phyloP scores from a whole-genome alignment of 176 grass and related monocot species.

The Otatea glauca region DNA sequence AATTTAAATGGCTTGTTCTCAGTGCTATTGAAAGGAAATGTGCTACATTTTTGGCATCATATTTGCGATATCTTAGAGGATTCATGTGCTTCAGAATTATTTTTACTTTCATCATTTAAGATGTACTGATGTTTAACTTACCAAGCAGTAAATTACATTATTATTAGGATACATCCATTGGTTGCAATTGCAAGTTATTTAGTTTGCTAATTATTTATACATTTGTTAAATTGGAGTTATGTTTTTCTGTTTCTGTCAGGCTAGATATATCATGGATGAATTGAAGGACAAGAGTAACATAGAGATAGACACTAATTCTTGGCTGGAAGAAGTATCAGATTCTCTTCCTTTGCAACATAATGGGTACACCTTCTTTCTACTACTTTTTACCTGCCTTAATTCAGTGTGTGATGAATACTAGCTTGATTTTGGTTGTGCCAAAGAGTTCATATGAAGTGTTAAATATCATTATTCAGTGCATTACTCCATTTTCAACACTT shows the following conservation, averaged over 20 bases:
- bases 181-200: slow-evolving; percentile 8
- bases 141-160: slow-evolving; percentile 12
- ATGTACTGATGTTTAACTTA: slow-evolving; percentile 11
- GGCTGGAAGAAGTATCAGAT: slow-evolving; percentile 39
- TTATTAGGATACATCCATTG: slow-evolving; percentile 10
- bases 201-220: neutral
- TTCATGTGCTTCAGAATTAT: neutral
- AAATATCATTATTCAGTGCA: slow-evolving; percentile 11
- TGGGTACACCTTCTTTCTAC: slow-evolving; percentile 52
- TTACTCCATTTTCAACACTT: slow-evolving; percentile 18
- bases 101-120: slow-evolving; percentile 15
- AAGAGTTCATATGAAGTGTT: slow-evolving; percentile 23
- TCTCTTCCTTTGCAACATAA: slow-evolving; percentile 60
- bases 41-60: neutral
- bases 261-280: slow-evolving; percentile 74
- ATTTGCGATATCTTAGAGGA: neutral
- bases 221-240: slow-evolving; percentile 2
- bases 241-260: slow-evolving; percentile 51
- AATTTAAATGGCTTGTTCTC: neutral
- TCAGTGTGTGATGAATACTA: neutral
- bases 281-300: slow-evolving; percentile 70
- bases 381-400: slow-evolving; percentile 5
- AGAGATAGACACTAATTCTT: slow-evolving; percentile 58
- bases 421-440: neutral
- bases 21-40: neutral